Base-by-base conservation (phyloP, 2,329 filamentous ascomycete genomes). In the Diaporthe ampelina region DNA sequence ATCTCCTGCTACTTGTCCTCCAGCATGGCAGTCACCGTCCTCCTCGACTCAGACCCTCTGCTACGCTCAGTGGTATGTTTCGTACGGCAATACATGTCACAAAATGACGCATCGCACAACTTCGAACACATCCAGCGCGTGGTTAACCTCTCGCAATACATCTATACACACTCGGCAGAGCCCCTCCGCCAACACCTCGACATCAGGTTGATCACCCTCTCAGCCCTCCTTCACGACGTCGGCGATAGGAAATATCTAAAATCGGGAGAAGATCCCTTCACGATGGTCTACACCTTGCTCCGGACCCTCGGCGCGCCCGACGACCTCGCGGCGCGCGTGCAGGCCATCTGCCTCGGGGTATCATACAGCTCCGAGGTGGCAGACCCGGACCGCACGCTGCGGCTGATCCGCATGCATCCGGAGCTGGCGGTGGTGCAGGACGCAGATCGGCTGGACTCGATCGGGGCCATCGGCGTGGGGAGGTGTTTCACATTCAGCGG, bases 391-490 rank as follows among this genome's bases (percentile, higher is more conserved):
- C 83, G 84, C 17, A 91, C 94, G 11, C 83, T 82, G n/a, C 82
- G 84, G 1, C 86, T 95, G n/a, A 86, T 97, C n/a, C 81, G 81
- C 8, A 80, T 84, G 40, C 86, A 94, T 81, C 94, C 94, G 1
- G 94, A 97, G 82, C 85, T 97, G 45, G 95, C 91, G 0, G 90
- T 97, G 63, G 95, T 98, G 43, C 95, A 98, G 84, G 96, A 98
- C 82, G 95, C 95, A 5, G 96, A 98, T 85, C 88, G 95, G 9
- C 86, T 98, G n/a, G 96, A 98, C 84, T 94, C 95, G 5, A 92
- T 98, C 67, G 96, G 95, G 0, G 94, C 94, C 0, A 90, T 98
- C 40, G 96, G 96, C 0, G 92, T 98, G 73, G 95, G 91, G 2
- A 87, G 96, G 57, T 91, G 90, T 54, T 95, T 97, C 81, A 91